phyloP scores from a whole-genome alignment of 345 rosid genomes.

The Camelina laxa region DNA sequence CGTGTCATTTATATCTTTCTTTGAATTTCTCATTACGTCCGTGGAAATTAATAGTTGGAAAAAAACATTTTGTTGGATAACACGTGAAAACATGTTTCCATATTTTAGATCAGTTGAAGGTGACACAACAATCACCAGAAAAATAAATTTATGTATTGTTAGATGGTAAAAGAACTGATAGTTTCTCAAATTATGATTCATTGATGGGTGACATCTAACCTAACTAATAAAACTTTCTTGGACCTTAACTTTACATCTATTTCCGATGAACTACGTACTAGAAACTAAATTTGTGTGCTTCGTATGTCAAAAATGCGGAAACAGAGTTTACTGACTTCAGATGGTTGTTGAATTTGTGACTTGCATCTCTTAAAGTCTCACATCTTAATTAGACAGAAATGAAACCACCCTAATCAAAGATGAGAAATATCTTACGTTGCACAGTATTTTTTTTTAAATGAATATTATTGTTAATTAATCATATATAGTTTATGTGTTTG shows the following conservation, averaged over 20 bases:
- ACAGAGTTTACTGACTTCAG: slow-evolving; percentile 5
- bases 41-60: slow-evolving; percentile 3
- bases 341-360: neutral
- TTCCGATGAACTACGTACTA: neutral
- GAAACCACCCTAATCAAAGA: too few relatives aligned
- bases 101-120: slow-evolving; percentile 24
- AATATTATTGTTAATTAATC: too few relatives aligned
- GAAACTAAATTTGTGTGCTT: neutral
- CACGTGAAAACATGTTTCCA: slow-evolving; percentile 22
- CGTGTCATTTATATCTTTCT: slow-evolving; percentile 38
- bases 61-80: neutral
- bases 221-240: slow-evolving; percentile 20
- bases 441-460: too few relatives aligned
- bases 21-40: slow-evolving; percentile 26
- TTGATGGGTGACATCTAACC: slow-evolving; percentile 11
- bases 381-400: too few relatives aligned
- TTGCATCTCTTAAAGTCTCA: neutral
- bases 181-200: slow-evolving; percentile 12
- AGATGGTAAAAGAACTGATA: neutral
- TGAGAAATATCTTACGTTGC: too few relatives aligned
- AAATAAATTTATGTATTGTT: neutral
- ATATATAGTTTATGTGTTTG: too few relatives aligned
- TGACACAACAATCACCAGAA: slow-evolving; percentile 5
- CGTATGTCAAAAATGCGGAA: neutral
- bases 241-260: neutral